Base-by-base conservation (phyloP, 2,329 filamentous ascomycete species). In the Pseudogymnoascus sp. region DNA sequence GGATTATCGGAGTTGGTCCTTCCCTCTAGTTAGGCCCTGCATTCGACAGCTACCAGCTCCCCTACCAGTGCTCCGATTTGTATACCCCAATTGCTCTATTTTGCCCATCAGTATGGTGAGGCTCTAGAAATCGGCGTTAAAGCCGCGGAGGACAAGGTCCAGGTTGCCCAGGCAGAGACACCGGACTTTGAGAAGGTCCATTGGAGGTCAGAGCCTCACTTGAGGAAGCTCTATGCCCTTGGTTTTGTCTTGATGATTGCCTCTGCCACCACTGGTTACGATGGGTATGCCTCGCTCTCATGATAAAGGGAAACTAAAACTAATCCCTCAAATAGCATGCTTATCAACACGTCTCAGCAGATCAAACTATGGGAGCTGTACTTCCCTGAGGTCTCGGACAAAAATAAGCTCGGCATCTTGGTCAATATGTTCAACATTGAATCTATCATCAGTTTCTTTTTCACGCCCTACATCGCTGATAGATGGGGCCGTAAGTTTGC, bases 211-310 rank as follows among this genome's bases (percentile, higher is more conserved):
- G 81, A 86, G 67, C 81, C 82, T 39, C 80, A 83, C 69, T 74
- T 86, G 62, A 77, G 83, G 62, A 81, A 78, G 70, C 78, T 86
- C 10, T 86, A 86, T 70, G 77, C 77, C 61, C 78, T 79, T 71
- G 77, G 77, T 64, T 73, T 78, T 18, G 78, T 86, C 64, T 76
- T 87, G 64, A 82, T 83, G 72, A 75, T 86, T 64, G 83, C 82
- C 11, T 86, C 83, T 31, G 83, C 83, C 47, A 86, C 83, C 31
- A 86, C 83, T 6, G 83, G 83, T 62, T 86, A 85, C 70, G 84
- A 87, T 73, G 83, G 83, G 76, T 78, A 69, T 60, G 65, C 34
- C 36, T 60, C 37, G 63, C 14, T 16, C 29, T 11, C 5, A 6
- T 42, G 37, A 5, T 7, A 26, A 18, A 21, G 16, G 21, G 16